These are phyloP conservation scores for Brassica juncea DNA, from an alignment of 345 rosid species.

Conservation along the genomic window DNA sequence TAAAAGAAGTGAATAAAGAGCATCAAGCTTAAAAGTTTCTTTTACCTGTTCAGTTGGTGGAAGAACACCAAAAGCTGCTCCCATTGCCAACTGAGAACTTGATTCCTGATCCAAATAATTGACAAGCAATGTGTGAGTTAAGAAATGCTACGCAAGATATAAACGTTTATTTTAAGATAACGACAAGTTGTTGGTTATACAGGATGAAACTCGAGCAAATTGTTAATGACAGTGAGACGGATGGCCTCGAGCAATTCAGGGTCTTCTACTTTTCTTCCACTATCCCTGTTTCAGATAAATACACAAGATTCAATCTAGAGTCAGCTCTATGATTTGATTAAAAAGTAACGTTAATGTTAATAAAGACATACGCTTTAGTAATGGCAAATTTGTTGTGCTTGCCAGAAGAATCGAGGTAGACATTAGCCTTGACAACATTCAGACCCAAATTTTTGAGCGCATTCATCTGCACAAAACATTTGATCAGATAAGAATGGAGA, in stretches of 20 bases:
- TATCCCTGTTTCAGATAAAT: slow-evolving; percentile 49
- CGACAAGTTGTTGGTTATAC: slow-evolving; percentile 41
- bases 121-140: slow-evolving; percentile 1
- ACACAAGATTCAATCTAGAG: neutral
- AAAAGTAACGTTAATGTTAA: neutral
- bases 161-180: slow-evolving; percentile 3
- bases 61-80: slow-evolving; percentile 83
- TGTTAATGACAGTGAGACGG: slow-evolving; percentile 91
- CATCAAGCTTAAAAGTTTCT: neutral
- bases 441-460: slow-evolving; percentile 90
- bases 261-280: slow-evolving; percentile 94
- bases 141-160: slow-evolving; percentile 13
- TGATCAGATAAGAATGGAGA: neutral
- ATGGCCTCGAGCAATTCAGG: slow-evolving; percentile 96
- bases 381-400: slow-evolving; percentile 88
- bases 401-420: slow-evolving; percentile 89
- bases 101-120: slow-evolving; percentile 65
- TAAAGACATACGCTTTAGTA: slow-evolving; percentile 69
- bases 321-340: neutral
- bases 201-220: slow-evolving; percentile 89
- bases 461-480: slow-evolving; percentile 61
- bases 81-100: slow-evolving; percentile 95
- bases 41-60: slow-evolving; percentile 70
- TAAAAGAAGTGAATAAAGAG: neutral
- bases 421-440: slow-evolving; percentile 92